Base-by-base conservation (phyloP, 2,329 filamentous ascomycete species). In the Cercospora janseana region DNA sequence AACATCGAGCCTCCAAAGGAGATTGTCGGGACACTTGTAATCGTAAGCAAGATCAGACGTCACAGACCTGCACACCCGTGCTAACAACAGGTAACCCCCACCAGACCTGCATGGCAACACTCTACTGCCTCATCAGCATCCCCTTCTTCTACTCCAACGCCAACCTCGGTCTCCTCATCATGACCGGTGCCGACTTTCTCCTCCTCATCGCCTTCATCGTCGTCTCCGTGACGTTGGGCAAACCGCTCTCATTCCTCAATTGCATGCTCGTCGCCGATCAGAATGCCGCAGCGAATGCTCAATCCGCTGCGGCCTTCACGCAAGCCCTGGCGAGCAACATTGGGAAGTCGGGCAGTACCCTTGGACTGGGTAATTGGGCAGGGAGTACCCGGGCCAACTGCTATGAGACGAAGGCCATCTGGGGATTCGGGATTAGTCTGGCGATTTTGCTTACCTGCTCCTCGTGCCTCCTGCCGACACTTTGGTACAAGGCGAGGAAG, bases 71-170 rank as follows among this genome's bases (percentile, higher is more conserved):
- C n/a, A n/a, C n/a, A n/a, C n/a, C n/a, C n/a, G n/a, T n/a, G n/a
- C n/a, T n/a, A n/a, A n/a, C n/a, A n/a, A n/a, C n/a, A n/a, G n/a
- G n/a, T n/a, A n/a, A n/a, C 40, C n/a, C n/a, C n/a, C n/a, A n/a
- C n/a, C 55, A 94, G 89, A 82, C 87, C 23, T 87, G 81, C 71
- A 82, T 93, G 51, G 84, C 87, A 7, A 79, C 84, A 4, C 79
- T 95, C 53, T 95, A 95, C 76, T 81, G 85, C 58, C 66, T 75
- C 28, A 66, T 77, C 60, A 79, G 79, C 61, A 84, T 94, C 61
- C 85, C 86, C 13, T 86, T 86, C 72, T 89, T 94, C 66, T 86
- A 91, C 59, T 92, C 89, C 70, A 77, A 83, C 61, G 87, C 91
- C 66, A 78, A 81, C 59, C 79, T 88, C 57, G 84, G 91, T 9